Base-by-base conservation (phyloP, 306 rosid species). In the Fagus sylvatica region DNA sequence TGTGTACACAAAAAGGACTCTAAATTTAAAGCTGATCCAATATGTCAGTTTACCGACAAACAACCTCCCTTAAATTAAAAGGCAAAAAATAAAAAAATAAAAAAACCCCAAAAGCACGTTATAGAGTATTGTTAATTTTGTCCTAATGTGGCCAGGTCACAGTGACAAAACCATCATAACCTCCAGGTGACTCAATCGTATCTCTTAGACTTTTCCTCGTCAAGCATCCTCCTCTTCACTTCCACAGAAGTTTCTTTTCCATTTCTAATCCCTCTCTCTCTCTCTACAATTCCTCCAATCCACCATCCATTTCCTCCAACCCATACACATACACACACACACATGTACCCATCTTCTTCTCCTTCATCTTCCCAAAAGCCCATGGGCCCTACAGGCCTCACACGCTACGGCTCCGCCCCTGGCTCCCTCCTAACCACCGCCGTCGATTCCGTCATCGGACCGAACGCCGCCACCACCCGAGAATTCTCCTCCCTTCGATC, bases 391-490 rank as follows among this genome's bases (percentile, higher is more conserved):
- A 16, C 75, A 0, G 91, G 93, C 1, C 82, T 93, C 36, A 88
- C 94, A 12, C 91, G 98, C 19, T 91, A 91, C 70, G 93, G 86
- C 28, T 91, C 98, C 0, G 97, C 98, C 0, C 94, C 94, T 0
- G 86, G 98, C 15, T 89, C 97, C 69, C 89, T 93, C 61, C 86
- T 91, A 0, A 75, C 79, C 16, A 66, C 82, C 53, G 88, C 91
- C 32, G 90, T 93, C 10, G 93, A 93, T 42, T 90, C 93, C 2
- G 80, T 93, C n/a, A 79, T 93, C 40, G 88, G 82, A 7, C 59
- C 9, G 2, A 22, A 22, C 28, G 28, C 28, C 28, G 28, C 28
- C 28, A 46, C 72, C 8, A 79, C 78, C 32, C 81, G 83, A 5
- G 90, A 87, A 49, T 87, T 82, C 84, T 69, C 80, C 11, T 32